Evolutionary conservation across 768 basidiomycete species (phyloP), one percentile per base, ranked within the genome.

Genomic region (Pleurotus cornucopiae): DNA sequence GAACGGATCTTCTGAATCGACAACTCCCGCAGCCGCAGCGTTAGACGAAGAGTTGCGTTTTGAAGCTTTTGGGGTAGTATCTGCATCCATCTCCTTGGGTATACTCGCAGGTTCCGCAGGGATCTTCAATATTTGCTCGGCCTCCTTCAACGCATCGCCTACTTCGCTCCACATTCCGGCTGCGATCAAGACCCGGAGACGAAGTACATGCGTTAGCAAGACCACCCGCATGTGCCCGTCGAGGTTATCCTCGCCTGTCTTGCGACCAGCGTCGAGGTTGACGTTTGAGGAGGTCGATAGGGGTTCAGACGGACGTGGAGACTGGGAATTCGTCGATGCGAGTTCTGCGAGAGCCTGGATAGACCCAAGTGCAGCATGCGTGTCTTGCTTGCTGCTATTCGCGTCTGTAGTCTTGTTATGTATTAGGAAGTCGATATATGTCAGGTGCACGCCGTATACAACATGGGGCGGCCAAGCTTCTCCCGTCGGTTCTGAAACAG

Each of bases 141-240:
- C 73, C 13, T 68, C 65, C 20, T 66, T 58, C 41, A 89, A 69
- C 4, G 83, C 77, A 37, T 74, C 74, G 3, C 64, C 69, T 6
- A 86, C 79, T 38, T 76, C 66, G 13, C 72, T 67, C 85, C 84
- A 88, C 58, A 80, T 63, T 5, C 78, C 78, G 23, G 80, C 74
- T 0, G 80, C 73, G 12, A 85, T 71, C 18, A 87, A 73, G 1
- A 82, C 68, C 39, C 82, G 79, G 4, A 88, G 71, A 47, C 81
- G 83, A 43, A 88, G 66, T 5, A 88, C 77, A 13, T 73, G 74
- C 0, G 79, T 71, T 1, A 89, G 71, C 20, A 82, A 73, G 6
- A 70, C 69, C 1, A 89, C 71, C 12, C 74, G 70, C 0, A 62
- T 58, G 55, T 84, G 83, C 5, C 56, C 57, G 30, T 66, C 68